phyloP scores from a whole-genome alignment of 441 rosid genomes.

The Pelargonium myrrhifolium region DNA sequence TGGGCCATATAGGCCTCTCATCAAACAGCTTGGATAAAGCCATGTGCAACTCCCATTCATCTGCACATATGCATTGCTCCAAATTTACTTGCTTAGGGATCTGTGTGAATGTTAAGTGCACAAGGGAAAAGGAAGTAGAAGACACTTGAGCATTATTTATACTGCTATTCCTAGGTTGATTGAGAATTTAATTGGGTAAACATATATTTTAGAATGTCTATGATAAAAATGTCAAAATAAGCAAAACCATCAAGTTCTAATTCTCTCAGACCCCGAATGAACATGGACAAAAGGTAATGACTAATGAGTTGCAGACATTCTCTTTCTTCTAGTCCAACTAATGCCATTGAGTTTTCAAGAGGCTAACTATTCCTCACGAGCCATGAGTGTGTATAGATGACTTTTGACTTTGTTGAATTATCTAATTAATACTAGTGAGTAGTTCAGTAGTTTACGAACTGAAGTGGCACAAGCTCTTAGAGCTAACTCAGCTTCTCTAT shows the following conservation, averaged over 20 bases:
- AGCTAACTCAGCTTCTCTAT: background rate
- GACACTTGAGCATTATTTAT: too few species aligned
- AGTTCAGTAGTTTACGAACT: background rate
- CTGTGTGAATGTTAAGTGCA: conserved; percentile 60
- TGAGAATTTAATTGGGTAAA: background rate
- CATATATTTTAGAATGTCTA: background rate
- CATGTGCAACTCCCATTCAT: conserved; percentile 69
- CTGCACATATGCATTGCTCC: conserved; percentile 57
- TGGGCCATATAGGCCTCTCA: conserved; percentile 89
- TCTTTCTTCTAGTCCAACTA: background rate
- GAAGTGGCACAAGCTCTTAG: background rate
- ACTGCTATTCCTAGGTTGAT: conserved; percentile 1
- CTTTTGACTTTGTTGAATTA: background rate
- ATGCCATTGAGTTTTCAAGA: background rate
- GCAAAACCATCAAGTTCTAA: background rate
- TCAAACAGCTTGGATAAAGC: conserved; percentile 76
- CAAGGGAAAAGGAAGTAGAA: conserved; percentile 4
- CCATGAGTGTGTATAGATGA: background rate
- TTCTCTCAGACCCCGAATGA: background rate
- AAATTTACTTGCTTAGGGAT: conserved; percentile 75
- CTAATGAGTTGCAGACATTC: background rate
- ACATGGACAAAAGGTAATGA: background rate
- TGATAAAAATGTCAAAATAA: background rate
- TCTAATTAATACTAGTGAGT: background rate
- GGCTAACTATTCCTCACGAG: background rate